Evolutionary conservation across 306 rosid species (phyloP).

Genomic region (Potentilla sterilis): DNA sequence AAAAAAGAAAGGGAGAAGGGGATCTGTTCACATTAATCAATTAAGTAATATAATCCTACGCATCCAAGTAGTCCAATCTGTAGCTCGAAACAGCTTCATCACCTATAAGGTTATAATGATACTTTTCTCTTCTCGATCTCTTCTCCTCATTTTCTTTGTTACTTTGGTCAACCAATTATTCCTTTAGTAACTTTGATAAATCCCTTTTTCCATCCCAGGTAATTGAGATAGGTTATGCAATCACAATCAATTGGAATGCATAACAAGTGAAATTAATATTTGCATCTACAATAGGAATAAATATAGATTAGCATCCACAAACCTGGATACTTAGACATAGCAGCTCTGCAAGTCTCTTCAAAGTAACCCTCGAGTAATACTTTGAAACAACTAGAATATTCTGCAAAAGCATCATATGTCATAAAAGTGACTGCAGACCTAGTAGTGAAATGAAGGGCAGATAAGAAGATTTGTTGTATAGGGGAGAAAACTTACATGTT

Average conservation of each 20-base stretch:
- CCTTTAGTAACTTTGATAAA: background rate
- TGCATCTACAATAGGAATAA: background rate
- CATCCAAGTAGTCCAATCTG: background rate
- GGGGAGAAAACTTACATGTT: constrained; percentile 55
- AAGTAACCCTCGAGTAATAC: constrained; percentile 55
- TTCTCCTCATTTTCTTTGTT: background rate
- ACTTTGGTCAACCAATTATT: background rate
- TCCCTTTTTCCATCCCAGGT: background rate
- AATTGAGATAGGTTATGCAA: background rate
- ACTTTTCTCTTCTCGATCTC: background rate
- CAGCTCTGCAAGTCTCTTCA: constrained; percentile 77
- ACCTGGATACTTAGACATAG: constrained; percentile 80
- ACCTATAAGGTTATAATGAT: background rate
- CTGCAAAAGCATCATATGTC: constrained; percentile 39
- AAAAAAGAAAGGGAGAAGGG: background rate
- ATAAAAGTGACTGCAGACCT: background rate
- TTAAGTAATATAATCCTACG: background rate
- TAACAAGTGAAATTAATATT: background rate
- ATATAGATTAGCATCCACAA: constrained; percentile 20
- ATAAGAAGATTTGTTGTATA: background rate
- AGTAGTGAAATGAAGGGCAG: background rate
- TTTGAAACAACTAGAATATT: constrained; percentile 87
- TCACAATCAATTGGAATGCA: background rate
- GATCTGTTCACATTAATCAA: background rate
- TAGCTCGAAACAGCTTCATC: background rate